A percentile compares a stretch with the other conserved stretches of the same genome.
phyloP scores from a whole-genome alignment of 1,284 basidiomycete species.

The Moniliophthora roreri region DNA sequence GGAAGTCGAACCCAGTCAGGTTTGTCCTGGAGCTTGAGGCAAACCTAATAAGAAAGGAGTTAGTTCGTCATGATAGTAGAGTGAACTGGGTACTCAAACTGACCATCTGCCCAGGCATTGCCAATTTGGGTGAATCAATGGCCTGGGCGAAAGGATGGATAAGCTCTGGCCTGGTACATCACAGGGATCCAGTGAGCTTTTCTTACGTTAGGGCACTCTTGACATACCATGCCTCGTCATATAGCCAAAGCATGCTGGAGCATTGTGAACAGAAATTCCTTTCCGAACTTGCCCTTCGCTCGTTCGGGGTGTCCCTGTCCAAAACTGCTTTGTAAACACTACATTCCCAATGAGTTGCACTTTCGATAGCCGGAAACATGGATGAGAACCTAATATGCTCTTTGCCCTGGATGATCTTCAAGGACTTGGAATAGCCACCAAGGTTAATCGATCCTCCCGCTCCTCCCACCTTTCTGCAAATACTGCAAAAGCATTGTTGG shows the following conservation, averaged over 20 bases:
- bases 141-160: constrained; percentile 64
- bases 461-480: constrained; percentile 65
- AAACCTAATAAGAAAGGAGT: constrained; percentile 34
- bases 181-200: not conserved
- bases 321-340: constrained; percentile 59
- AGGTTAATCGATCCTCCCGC: constrained; percentile 60
- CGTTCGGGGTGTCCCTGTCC: constrained; percentile 46
- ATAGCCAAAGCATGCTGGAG: constrained; percentile 63
- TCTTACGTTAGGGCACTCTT: not conserved
- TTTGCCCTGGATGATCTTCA: constrained; percentile 48
- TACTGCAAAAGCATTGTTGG: constrained; percentile 62
- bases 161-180: constrained; percentile 55
- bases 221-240: constrained; percentile 47
- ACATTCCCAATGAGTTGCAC: not conserved
- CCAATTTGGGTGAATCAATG: constrained; percentile 52
- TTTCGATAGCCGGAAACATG: not conserved
- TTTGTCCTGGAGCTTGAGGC: constrained; percentile 46
- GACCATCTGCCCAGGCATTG: constrained; percentile 48
- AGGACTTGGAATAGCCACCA: constrained; percentile 45
- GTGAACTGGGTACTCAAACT: constrained; percentile 13
- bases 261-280: constrained; percentile 59
- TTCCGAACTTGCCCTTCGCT: constrained; percentile 49
- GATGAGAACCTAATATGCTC: constrained; percentile 45
- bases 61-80: not conserved
- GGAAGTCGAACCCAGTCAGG: constrained; percentile 60